phyloP scores from a whole-genome alignment of 805 yeast genomes.

The Metschnikowia vanudenii region DNA sequence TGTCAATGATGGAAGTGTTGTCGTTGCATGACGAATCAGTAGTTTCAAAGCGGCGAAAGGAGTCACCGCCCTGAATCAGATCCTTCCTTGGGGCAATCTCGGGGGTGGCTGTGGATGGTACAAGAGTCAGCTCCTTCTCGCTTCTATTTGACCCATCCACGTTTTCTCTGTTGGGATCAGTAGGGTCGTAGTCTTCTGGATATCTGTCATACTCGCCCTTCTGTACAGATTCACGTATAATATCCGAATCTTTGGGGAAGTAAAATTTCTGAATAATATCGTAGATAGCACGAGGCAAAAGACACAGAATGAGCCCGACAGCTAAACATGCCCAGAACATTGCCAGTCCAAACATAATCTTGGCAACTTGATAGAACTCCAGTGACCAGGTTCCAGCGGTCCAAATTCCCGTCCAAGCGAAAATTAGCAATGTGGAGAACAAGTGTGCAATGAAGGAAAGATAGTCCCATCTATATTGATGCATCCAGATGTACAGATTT shows the following conservation, averaged over 20 bases:
- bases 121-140: slow-evolving; percentile 6
- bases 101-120: neutral
- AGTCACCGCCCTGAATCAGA: slow-evolving; percentile 2
- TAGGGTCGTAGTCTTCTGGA: slow-evolving; percentile 72
- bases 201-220: slow-evolving; percentile 67
- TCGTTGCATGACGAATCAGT: slow-evolving; percentile 32
- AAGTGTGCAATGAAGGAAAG: slow-evolving; percentile 53
- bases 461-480: slow-evolving; percentile 84
- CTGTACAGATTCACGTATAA: slow-evolving; percentile 66
- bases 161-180: slow-evolving; percentile 63
- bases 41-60: slow-evolving; percentile 26
- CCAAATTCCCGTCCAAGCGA: slow-evolving; percentile 83
- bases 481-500: slow-evolving; percentile 61
- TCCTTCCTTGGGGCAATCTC: slow-evolving; percentile 6
- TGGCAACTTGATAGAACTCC: slow-evolving; percentile 65
- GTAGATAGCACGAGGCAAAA: slow-evolving; percentile 64
- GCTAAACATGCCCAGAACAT: slow-evolving; percentile 67
- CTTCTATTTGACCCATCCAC: slow-evolving; percentile 4
- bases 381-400: slow-evolving; percentile 49
- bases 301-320: slow-evolving; percentile 61
- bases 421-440: slow-evolving; percentile 58
- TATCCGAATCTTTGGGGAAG: slow-evolving; percentile 67
- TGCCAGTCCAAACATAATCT: slow-evolving; percentile 53
- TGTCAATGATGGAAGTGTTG: slow-evolving; percentile 35
- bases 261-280: slow-evolving; percentile 54